These are phyloP conservation scores for Psilocybe azurescens DNA, from an alignment of 768 basidiomycete genomes.

Conservation along the genomic window DNA sequence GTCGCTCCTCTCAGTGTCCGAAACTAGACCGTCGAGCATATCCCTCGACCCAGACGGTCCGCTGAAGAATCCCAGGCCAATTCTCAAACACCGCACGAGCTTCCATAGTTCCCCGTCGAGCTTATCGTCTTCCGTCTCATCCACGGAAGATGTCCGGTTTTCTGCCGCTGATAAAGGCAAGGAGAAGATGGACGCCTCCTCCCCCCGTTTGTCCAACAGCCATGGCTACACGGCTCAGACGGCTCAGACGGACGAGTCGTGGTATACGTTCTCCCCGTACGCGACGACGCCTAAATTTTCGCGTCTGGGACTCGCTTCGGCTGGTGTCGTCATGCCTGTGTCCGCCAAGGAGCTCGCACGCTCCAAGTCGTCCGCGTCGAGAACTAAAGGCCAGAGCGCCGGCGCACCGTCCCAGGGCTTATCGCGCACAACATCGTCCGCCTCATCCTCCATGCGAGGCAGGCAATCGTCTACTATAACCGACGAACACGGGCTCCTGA, in stretches of 20 bases:
- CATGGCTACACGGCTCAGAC: no score
- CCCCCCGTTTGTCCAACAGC: no score
- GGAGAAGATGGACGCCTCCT: not conserved
- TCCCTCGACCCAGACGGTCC: not conserved
- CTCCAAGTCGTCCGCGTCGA: not conserved
- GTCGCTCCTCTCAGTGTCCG: not conserved
- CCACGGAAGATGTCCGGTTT: not conserved
- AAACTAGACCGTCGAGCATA: not conserved
- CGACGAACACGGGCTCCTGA: not conserved
- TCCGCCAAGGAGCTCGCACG: conserved; percentile 32
- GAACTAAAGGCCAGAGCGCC: not conserved
- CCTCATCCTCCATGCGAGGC: no score
- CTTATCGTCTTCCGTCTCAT: not conserved
- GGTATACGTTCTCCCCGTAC: conserved; percentile 39
- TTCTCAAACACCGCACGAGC: conserved; percentile 9
- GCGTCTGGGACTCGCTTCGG: conserved; percentile 37
- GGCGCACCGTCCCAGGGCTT: not conserved
- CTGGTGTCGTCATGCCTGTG: conserved; percentile 46
- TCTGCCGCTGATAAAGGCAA: not conserved
- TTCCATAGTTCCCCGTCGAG: not conserved
- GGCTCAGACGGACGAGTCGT: conserved; percentile 27
- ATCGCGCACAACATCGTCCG: not conserved
- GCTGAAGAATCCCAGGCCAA: not conserved
- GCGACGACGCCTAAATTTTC: conserved; percentile 45
- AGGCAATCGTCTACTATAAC: not conserved